Evolutionary conservation across 768 basidiomycete genomes (phyloP).

Genomic region (Lactarius akahatsu): DNA sequence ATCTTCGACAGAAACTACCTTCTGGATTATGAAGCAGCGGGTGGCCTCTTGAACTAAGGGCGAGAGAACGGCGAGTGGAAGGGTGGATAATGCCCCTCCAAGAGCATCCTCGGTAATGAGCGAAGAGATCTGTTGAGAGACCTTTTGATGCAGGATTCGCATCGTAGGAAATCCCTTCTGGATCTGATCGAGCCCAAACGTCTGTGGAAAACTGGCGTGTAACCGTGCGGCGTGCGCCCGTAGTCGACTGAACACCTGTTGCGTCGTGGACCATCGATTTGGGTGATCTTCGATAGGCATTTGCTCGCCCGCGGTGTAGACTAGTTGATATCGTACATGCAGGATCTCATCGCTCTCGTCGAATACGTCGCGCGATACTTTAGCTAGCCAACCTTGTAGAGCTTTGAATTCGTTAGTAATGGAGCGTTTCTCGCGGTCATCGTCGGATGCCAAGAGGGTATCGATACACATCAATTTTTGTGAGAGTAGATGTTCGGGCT

Average conservation of each 20-base stretch:
- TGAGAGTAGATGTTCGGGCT: constrained; percentile 56
- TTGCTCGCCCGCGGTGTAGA: constrained; percentile 45
- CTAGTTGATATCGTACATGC: constrained; percentile 46
- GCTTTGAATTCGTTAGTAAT: constrained; percentile 44
- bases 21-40: constrained; percentile 9
- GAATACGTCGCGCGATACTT: constrained; percentile 18
- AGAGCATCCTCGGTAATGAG: constrained; percentile 10
- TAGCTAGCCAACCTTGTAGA: constrained; percentile 4
- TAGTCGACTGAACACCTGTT: constrained; percentile 40
- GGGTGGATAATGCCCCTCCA: constrained; percentile 2
- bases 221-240: constrained; percentile 18
- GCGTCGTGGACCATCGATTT: constrained; percentile 43
- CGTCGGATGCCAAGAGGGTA: constrained; percentile 29
- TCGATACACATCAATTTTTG: constrained; percentile 49
- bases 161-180: constrained; percentile 7
- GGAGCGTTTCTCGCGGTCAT: constrained; percentile 33
- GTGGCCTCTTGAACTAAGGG: not conserved
- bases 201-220: not conserved
- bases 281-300: constrained; percentile 41
- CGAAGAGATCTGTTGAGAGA: not conserved
- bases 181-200: not conserved
- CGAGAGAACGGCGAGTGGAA: constrained; percentile 5
- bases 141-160: not conserved
- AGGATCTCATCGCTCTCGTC: constrained; percentile 39
- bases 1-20: not conserved